Percentiles rank a stretch among this genome's conserved stretches.
Conservation (phyloP, 1,139 yeast species). For the Debaryomyces robertsiae region DNA sequence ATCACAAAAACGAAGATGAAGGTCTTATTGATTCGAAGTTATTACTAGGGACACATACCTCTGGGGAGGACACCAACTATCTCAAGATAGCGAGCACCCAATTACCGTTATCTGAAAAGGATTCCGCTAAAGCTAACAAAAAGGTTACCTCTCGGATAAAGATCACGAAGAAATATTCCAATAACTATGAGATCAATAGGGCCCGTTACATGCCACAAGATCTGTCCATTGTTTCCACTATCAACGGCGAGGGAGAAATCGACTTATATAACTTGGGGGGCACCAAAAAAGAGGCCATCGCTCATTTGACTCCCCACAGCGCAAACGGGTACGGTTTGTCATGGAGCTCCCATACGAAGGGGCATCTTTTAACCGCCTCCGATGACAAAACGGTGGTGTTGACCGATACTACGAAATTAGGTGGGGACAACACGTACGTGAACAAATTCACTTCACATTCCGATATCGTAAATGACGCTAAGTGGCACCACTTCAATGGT, state of each 20-base stretch:
- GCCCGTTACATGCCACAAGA: constrained; percentile 83
- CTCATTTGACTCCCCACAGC: constrained; percentile 53
- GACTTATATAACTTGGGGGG: constrained; percentile 57
- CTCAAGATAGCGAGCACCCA: constrained; percentile 75
- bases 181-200: constrained; percentile 68
- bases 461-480: constrained; percentile 71
- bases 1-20: constrained; percentile 24
- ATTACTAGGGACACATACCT: constrained; percentile 84
- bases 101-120: constrained; percentile 49
- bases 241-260: constrained; percentile 74
- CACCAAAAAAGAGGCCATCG: constrained; percentile 25
- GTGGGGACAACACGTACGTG: constrained; percentile 14
- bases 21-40: constrained; percentile 49
- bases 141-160: constrained; percentile 54
- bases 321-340: constrained; percentile 74
- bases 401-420: constrained; percentile 47
- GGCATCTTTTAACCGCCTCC: constrained; percentile 58
- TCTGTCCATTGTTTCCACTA: constrained; percentile 68
- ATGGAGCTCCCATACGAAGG: constrained; percentile 55
- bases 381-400: constrained; percentile 65
- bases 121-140: constrained; percentile 22
- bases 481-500: constrained; percentile 61
- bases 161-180: constrained; percentile 58
- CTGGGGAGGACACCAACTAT: constrained; percentile 76
- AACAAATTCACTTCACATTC: constrained; percentile 41